These are phyloP conservation scores for Aspergillus sp. DNA, from an alignment of 2,329 filamentous ascomycete species.

Conservation along the genomic window DNA sequence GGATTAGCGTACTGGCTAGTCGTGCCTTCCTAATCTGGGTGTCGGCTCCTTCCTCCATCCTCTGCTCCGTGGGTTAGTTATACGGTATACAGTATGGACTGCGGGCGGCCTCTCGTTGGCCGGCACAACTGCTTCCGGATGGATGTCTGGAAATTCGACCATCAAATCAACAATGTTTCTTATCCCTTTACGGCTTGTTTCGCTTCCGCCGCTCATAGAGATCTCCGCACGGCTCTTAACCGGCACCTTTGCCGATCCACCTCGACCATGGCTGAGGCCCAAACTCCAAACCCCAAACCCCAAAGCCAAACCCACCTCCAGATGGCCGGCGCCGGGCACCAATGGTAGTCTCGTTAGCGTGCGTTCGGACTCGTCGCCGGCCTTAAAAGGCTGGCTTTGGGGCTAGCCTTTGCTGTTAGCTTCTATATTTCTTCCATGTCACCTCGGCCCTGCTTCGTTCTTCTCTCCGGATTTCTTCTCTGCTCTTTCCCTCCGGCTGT, in stretches of 20 bases:
- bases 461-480: neutral
- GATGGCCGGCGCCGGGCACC: neutral
- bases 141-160: too few species aligned
- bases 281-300: neutral
- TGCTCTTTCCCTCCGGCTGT: neutral
- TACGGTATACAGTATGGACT: too few species aligned
- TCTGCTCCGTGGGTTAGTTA: too few species aligned
- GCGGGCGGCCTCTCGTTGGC: too few species aligned
- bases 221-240: neutral
- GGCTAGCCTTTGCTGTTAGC: constrained; percentile 3
- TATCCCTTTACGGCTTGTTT: neutral
- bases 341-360: neutral
- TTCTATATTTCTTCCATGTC: constrained; percentile 2
- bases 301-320: neutral
- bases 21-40: neutral
- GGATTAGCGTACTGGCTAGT: neutral
- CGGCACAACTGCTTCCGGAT: too few species aligned
- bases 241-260: neutral
- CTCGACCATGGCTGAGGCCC: neutral
- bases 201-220: neutral
- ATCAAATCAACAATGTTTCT: too few species aligned
- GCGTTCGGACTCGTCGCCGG: constrained; percentile 15
- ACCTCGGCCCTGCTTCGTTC: neutral
- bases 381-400: constrained; percentile 7
- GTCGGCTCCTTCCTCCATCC: neutral